Base-by-base conservation (phyloP, 106 monocot species). In the Xerophyta viscosa region DNA sequence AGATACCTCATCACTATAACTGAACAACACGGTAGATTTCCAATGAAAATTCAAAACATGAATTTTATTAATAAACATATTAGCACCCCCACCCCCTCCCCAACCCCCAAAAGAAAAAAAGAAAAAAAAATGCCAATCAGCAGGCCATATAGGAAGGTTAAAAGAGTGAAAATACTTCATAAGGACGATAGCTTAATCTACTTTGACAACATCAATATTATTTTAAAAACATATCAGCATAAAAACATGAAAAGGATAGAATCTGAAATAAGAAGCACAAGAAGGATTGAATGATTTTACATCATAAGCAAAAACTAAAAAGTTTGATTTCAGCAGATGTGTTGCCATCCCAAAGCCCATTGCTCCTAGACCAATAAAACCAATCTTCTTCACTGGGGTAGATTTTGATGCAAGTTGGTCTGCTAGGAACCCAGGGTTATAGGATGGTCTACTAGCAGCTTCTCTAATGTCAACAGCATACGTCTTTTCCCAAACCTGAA, bases 291-390 rank as follows among this genome's bases (percentile, higher is more conserved):
- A 41, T 63, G 46, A 24, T 24, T 50, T 51, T 84, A 96, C 94
- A 82, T 96, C 94, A 82, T 66, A 96, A 52, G 73, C 88, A 71
- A 67, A 31, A 48, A 96, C 78, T 31, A 24, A 60, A 58, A 82
- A 96, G 46, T 71, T 70, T 55, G 85, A 88, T 68, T 46, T 76
- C 50, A 96, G 42, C 37, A 96, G 65, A 49, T 89, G 88, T 26
- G 76, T 44, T 39, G 94, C 94, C 94, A 96, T 96, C 51, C 94
- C 94, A 70, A 96, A 85, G 3, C 94, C 94, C 94, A 96, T 96
- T 49, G 94, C 94, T 50, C 94, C 94, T 70, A 96, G 94, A 55
- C 94, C 94, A 75, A 96, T 82, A 62, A 96, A 88, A 29, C 88
- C 94, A 56, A 96, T 62, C 55, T 30, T 84, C 23, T 73, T 78